Base-by-base conservation (phyloP, 371 early-diverging fungal species). In the Saksenaea oblongispora region DNA sequence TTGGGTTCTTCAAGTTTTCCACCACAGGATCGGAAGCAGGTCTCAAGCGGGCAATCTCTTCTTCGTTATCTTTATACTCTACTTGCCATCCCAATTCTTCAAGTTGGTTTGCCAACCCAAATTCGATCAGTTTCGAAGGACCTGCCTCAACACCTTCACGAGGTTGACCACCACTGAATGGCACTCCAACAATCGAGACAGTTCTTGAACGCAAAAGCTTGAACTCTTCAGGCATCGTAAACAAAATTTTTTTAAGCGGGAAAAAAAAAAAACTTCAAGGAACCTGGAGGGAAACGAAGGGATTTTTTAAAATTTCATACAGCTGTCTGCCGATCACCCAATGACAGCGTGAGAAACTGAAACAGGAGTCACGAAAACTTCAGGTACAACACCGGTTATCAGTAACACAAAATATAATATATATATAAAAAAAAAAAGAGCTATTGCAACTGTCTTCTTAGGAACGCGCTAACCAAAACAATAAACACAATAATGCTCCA, bases 91-190 rank as follows among this genome's bases (percentile, higher is more conserved):
- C 93, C 65, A 96, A 85, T 55, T 84, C 88, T 72, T 89, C 70
- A 59, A 95, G 75, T 72, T 96, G 94, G 37, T 87, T 84, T 42
- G 90, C 70, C 24, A 96, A 78, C 31, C 95, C 96, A 69, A 85
- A 87, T 64, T 94, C 90, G 36, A 93, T 72, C 63, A 96, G 81
- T 61, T 85, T 86, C 17, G 86, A 73, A 15, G 95, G 95, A 10
- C 93, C 96, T 54, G 87, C 79, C 65, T 96, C 95, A 11, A 96
- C 96, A 61, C 96, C 96, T 57, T 80, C 85, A 71, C 88, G 89
- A 58, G 91, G 83, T 73, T 84, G 91, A 10, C 91, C 91, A 22
- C 90, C 91, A 75, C 86, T 87, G 78, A 93, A 94, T 17, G 91
- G 88, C 31, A 88, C 90, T 28, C 91, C 91, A 47, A 93, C 79